Evolutionary conservation across 768 basidiomycete genomes (phyloP).

Genomic region (Phylloporus scabripes): DNA sequence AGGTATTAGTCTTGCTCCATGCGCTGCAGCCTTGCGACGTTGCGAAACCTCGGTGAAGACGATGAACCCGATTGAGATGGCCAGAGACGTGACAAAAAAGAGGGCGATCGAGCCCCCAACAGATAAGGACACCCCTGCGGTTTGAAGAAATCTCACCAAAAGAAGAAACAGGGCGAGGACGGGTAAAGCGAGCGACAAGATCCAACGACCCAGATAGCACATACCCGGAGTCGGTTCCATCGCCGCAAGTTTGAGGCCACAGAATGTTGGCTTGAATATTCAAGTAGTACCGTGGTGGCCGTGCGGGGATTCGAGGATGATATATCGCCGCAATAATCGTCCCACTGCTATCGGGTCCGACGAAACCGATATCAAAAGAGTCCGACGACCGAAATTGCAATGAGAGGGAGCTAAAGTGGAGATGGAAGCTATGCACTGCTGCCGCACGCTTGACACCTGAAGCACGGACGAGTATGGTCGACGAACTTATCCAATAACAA

Average conservation of each 20-base stretch:
- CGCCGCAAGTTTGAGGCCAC: background rate
- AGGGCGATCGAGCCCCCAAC: conserved; percentile 2
- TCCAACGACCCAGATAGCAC: conserved; percentile 13
- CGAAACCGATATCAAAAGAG: background rate
- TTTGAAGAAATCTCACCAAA: conserved; percentile 3
- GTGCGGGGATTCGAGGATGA: background rate
- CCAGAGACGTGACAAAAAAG: conserved; percentile 2
- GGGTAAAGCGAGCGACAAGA: conserved; percentile 11
- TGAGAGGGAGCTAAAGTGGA: too few species aligned
- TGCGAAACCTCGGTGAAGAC: conserved; percentile 6
- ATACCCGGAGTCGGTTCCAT: conserved; percentile 23
- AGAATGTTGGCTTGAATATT: too few species aligned
- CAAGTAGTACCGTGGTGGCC: too few species aligned
- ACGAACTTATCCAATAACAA: too few species aligned
- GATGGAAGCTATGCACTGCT: too few species aligned
- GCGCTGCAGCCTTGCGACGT: conserved; percentile 14
- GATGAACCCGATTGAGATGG: background rate
- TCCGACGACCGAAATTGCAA: too few species aligned
- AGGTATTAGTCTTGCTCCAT: conserved; percentile 29
- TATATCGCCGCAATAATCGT: background rate
- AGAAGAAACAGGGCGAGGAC: conserved; percentile 12
- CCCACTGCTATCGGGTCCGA: background rate
- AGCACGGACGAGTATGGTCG: too few species aligned
- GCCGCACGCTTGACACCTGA: too few species aligned
- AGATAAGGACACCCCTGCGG: conserved; percentile 11